Base-by-base conservation (phyloP, 1,284 basidiomycete genomes). In the Cutaneotrichosporon spelunceum region DNA sequence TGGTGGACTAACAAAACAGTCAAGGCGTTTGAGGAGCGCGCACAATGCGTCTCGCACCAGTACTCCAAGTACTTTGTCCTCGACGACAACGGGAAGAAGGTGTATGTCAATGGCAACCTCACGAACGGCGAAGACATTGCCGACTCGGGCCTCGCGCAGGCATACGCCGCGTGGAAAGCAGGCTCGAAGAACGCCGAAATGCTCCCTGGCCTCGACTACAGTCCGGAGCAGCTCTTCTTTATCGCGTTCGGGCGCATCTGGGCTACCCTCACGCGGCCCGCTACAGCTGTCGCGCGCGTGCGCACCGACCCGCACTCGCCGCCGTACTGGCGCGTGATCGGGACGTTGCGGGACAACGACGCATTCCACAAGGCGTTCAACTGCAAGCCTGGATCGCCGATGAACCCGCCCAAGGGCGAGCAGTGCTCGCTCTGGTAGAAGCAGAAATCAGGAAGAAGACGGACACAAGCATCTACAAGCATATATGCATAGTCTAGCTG, bases 51-150 rank as follows among this genome's bases (percentile, higher is more conserved):
- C 60, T 85, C 91, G 26, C 84, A 88, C 57, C 95, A 98, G 77
- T 99, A 90, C 80, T 90, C 88, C 56, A 82, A 82, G 57, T 95
- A 93, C 77, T 89, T 86, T 8, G 84, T 93, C 54, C 85, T 89
- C 57, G 91, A 94, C 70, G 90, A 88, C 10, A 87, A 89, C 71
- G 93, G 93, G 21, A 87, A 89, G 19, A 83, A 86, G 68, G 82
- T 94, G 29, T 85, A 91, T 76, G 86, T 96, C 49, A 94, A 94
- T 75, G 90, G 92, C 71, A 82, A 88, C 80, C 66, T 71, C 52
- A 93, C 90, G 1, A 90, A 90, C 21, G 90, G 90, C 14, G 92
- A 93, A 79, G 92, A 93, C 72, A 92, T 94, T 64, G 92, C 88
- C 33, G 92, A 95, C 73, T 87, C 85, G 4, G 91, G 90, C 34